Conservation (phyloP, 352 stramenopile species). For the Phytopythium aichiense region DNA sequence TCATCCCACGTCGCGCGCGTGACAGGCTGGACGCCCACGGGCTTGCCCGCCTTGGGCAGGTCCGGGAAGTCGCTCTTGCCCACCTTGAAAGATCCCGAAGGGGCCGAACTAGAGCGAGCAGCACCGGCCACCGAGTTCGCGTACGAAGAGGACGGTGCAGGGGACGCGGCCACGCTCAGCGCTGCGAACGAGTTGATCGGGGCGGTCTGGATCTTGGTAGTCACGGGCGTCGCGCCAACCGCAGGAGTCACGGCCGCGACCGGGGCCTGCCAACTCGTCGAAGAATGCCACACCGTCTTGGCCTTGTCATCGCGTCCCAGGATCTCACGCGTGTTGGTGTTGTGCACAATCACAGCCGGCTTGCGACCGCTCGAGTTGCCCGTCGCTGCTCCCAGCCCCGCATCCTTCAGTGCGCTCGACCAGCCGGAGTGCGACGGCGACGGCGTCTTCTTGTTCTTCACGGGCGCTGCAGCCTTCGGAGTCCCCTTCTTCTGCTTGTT, state of each 20-base stretch:
- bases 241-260: conserved; percentile 15
- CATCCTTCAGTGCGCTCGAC: conserved; percentile 70
- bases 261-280: conserved; percentile 43
- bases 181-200: conserved; percentile 46
- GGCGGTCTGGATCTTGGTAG: conserved; percentile 63
- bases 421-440: conserved; percentile 48
- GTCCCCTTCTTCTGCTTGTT: conserved; percentile 41
- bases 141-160: conserved; percentile 25
- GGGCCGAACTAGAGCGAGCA: conserved; percentile 12
- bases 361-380: conserved; percentile 20
- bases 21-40: conserved; percentile 65
- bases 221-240: conserved; percentile 24
- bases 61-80: conserved; percentile 77
- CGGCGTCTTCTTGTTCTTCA: conserved; percentile 26
- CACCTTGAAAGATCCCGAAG: conserved; percentile 28
- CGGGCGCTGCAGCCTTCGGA: conserved; percentile 16
- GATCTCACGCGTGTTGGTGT: conserved; percentile 44
- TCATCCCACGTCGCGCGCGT: conserved; percentile 83
- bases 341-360: conserved; percentile 51
- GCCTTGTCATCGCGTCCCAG: conserved; percentile 31
- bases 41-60: conserved; percentile 47
- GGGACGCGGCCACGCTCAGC: conserved; percentile 27
- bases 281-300: conserved; percentile 48
- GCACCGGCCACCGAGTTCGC: conserved; percentile 6
- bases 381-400: conserved; percentile 25